These are phyloP conservation scores for Dactylellina cionopaga DNA, from an alignment of 2,329 filamentous ascomycete genomes.

Conservation along the genomic window DNA sequence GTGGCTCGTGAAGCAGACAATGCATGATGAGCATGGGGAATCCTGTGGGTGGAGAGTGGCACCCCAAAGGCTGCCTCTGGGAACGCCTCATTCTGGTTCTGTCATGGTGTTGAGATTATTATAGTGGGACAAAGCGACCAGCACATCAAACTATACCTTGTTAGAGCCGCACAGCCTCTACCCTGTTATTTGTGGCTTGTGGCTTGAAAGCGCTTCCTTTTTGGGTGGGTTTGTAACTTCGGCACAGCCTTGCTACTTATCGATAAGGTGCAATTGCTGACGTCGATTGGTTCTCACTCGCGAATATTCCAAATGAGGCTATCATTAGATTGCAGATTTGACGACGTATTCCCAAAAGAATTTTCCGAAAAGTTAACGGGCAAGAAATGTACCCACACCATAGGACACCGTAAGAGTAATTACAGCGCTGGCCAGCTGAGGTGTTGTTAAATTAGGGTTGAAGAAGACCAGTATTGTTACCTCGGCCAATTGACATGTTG, in stretches of 20 bases:
- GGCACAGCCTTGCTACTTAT: constrained; percentile 44
- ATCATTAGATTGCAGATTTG: constrained; percentile 19
- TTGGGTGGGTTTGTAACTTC: constrained; percentile 14
- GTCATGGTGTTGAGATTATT: constrained; percentile 7
- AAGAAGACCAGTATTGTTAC: constrained; percentile 5
- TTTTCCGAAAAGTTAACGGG: constrained; percentile 3
- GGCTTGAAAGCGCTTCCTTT: constrained; percentile 4
- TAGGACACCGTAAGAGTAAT: not conserved
- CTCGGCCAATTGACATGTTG: constrained; percentile 7
- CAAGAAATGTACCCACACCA: constrained; percentile 22
- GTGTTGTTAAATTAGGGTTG: constrained; percentile 41
- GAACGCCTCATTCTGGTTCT: constrained; percentile 36
- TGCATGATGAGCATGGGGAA: constrained; percentile 16
- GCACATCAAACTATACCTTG: constrained; percentile 6
- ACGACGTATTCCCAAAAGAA: constrained; percentile 12
- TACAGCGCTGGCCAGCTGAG: constrained; percentile 20
- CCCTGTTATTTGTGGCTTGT: constrained; percentile 31
- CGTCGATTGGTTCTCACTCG: constrained; percentile 5
- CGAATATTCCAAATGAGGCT: not conserved
- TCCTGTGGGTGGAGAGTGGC: constrained; percentile 43
- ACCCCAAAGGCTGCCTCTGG: constrained; percentile 26
- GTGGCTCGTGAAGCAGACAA: constrained; percentile 10
- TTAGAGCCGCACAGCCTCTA: constrained; percentile 35
- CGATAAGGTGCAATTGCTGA: constrained; percentile 38
- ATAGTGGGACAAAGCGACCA: not conserved